These are phyloP conservation scores for Selaginella tamariscina DNA, from an alignment of 75 land plant species.

Conservation along the genomic window DNA sequence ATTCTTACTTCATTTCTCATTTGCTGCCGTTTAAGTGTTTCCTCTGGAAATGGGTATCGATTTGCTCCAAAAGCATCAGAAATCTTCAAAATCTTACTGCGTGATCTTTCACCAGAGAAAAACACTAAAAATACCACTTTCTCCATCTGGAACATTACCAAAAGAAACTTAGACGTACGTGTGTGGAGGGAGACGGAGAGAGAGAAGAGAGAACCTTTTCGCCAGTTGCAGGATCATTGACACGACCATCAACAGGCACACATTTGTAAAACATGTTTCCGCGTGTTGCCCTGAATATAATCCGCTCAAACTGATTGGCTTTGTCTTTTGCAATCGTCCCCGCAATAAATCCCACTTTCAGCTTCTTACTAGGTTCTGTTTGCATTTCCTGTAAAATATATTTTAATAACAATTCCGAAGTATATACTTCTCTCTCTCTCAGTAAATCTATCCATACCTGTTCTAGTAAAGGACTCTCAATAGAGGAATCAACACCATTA, in stretches of 20 bases:
- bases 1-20: neutral
- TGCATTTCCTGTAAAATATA: constrained; percentile 8
- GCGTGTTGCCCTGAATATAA: constrained; percentile 7
- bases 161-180: neutral
- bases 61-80: constrained; percentile 13
- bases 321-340: neutral
- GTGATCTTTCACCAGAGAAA: constrained; percentile 8
- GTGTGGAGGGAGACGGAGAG: too few species aligned
- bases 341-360: constrained; percentile 8
- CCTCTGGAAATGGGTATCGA: constrained; percentile 12
- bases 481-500: neutral
- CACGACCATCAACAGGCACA: neutral
- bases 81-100: constrained; percentile 9
- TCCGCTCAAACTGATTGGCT: constrained; percentile 1
- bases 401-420: neutral
- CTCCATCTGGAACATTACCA: neutral
- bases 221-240: constrained; percentile 10
- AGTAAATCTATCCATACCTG: neutral
- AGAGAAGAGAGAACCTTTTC: neutral
- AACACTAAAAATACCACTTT: constrained; percentile 9
- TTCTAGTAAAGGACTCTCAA: constrained; percentile 7
- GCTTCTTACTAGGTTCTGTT: neutral
- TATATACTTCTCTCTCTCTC: neutral
- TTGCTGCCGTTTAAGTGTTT: constrained; percentile 2
- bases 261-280: constrained; percentile 4